These are phyloP conservation scores for Entonaema liquescens DNA, from an alignment of 495 filamentous ascomycete genomes.

Conservation along the genomic window DNA sequence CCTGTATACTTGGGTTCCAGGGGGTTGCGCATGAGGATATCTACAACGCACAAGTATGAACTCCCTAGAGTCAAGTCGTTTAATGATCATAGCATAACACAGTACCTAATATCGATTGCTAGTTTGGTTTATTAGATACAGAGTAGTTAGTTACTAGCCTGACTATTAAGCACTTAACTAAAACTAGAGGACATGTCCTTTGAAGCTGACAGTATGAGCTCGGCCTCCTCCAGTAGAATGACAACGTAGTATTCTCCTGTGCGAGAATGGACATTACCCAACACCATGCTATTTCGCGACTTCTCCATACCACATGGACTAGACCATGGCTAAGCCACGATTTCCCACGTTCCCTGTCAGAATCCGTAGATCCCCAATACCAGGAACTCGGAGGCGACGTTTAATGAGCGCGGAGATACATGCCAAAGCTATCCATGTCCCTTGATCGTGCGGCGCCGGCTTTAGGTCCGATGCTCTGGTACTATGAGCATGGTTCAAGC, in stretches of 20 bases:
- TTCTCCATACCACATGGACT: background rate
- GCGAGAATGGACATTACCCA: background rate
- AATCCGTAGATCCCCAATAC: background rate
- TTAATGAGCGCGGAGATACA: background rate
- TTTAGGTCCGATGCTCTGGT: conserved; percentile 5
- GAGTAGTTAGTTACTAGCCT: no score
- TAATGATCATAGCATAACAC: no score
- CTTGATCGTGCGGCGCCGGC: background rate
- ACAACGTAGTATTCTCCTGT: background rate
- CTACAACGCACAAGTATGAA: background rate
- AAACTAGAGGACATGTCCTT: no score
- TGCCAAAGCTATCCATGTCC: background rate
- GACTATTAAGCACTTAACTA: no score
- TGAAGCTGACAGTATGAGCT: no score
- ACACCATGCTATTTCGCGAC: background rate
- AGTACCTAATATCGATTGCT: no score
- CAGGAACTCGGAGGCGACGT: background rate
- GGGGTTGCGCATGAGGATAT: background rate
- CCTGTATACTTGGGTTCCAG: background rate
- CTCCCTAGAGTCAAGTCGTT: background rate
- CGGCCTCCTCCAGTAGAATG: background rate
- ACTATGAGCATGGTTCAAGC: background rate
- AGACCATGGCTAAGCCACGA: background rate
- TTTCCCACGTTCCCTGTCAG: background rate
- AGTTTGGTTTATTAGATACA: no score